phyloP scores from a whole-genome alignment of 116 monocot species.

The Iris pallida region DNA sequence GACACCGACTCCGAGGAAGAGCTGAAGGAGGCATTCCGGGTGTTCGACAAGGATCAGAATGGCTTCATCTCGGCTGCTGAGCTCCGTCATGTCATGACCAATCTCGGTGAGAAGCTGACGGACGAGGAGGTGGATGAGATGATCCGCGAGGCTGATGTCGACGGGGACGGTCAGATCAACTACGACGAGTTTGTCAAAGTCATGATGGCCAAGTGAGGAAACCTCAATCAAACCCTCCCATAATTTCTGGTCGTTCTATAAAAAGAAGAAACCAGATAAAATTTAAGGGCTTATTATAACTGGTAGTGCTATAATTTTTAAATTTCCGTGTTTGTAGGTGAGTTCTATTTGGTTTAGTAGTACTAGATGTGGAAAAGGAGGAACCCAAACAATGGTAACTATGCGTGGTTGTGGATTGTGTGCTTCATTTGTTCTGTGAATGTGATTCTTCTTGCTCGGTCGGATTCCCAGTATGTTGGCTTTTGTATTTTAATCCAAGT shows the following conservation, averaged over 20 bases:
- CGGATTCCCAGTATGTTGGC: no score
- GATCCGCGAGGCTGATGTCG: constrained; percentile 44
- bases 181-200: constrained; percentile 44
- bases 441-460: no score
- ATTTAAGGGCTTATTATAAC: no score
- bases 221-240: constrained; percentile 4
- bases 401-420: no score
- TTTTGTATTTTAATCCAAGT: no score
- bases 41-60: constrained; percentile 43
- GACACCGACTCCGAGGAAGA: constrained; percentile 44
- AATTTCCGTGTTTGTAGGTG: no score
- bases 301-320: no score
- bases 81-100: constrained; percentile 42
- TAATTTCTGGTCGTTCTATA: not conserved
- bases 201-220: constrained; percentile 46
- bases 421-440: no score
- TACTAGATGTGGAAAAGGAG: no score
- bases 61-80: constrained; percentile 45
- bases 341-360: no score
- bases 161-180: constrained; percentile 48
- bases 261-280: no score
- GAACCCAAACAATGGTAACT: no score
- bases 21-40: constrained; percentile 43
- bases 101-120: constrained; percentile 41
- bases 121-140: constrained; percentile 46